These are phyloP conservation scores for Tylopilus subfusipes DNA, from an alignment of 768 basidiomycete species.

Conservation along the genomic window DNA sequence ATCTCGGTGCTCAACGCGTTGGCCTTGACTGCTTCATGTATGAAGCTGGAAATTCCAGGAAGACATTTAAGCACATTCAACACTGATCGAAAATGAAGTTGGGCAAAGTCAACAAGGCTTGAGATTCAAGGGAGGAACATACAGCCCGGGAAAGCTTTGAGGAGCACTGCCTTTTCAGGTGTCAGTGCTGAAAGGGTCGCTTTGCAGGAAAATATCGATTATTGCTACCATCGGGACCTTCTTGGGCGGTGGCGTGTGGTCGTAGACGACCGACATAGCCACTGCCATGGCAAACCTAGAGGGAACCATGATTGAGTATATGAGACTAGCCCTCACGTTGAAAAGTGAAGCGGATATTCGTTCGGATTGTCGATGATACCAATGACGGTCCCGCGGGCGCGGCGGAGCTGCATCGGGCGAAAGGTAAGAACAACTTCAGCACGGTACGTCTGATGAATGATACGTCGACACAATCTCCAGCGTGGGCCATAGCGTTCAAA, in stretches of 20 bases:
- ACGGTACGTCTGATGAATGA: no score
- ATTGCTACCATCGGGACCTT: background rate
- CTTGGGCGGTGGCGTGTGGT: constrained; percentile 8
- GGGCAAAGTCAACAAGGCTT: no score
- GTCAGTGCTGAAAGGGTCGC: background rate
- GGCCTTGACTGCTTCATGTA: constrained; percentile 26
- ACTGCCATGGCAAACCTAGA: constrained; percentile 32
- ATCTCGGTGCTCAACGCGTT: background rate
- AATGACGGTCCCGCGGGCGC: background rate
- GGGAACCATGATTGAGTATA: background rate
- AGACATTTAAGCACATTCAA: constrained; percentile 29
- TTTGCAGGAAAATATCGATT: background rate
- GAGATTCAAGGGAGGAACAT: no score
- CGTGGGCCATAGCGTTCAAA: no score
- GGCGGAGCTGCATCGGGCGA: background rate
- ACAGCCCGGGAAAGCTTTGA: constrained; percentile 4
- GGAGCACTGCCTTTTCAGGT: constrained; percentile 10
- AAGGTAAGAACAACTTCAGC: no score
- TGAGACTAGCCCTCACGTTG: background rate
- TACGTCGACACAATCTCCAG: no score
- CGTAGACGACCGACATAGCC: constrained; percentile 12
- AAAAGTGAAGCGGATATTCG: background rate
- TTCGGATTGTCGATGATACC: background rate
- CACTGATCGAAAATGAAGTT: background rate
- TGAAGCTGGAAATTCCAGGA: constrained; percentile 35